Evolutionary conservation across 2,329 filamentous ascomycete species (phyloP).

Genomic region (Ceratocystis ficicola): DNA sequence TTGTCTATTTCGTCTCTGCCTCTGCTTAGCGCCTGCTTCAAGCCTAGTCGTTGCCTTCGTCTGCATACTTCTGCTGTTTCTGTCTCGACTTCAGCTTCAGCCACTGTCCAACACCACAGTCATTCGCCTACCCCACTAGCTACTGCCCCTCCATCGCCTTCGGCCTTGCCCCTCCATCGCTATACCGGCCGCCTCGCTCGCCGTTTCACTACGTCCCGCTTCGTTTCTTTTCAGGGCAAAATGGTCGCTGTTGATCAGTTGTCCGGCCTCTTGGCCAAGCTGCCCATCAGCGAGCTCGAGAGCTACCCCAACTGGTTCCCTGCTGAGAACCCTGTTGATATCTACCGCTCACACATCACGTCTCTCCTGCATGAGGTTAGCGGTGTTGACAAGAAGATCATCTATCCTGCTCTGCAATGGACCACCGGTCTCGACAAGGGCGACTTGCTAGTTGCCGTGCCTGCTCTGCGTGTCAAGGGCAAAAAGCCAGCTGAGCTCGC

Average conservation of each 20-base stretch:
- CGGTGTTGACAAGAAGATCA: constrained; percentile 55
- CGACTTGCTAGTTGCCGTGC: constrained; percentile 65
- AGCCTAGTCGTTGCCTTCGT: background rate
- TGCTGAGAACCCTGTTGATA: constrained; percentile 61
- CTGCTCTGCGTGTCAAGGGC: constrained; percentile 66
- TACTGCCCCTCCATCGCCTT: constrained; percentile 5
- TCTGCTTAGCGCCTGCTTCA: background rate
- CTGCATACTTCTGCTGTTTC: background rate
- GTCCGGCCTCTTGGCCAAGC: constrained; percentile 27
- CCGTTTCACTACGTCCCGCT: background rate
- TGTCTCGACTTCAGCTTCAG: background rate
- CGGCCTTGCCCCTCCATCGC: background rate
- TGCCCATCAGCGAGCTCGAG: constrained; percentile 30
- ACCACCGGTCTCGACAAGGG: constrained; percentile 70
- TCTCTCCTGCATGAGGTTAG: constrained; percentile 55
- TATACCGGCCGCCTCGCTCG: background rate
- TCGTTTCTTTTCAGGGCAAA: constrained; percentile 3
- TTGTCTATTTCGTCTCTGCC: background rate
- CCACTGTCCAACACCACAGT: background rate
- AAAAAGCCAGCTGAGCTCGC: constrained; percentile 52
- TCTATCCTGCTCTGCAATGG: constrained; percentile 68
- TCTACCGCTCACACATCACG: constrained; percentile 68
- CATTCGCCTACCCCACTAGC: background rate
- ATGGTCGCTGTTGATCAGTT: constrained; percentile 21
- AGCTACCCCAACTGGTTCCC: constrained; percentile 50